Evolutionary conservation across 768 basidiomycete genomes (phyloP), one percentile per base, ranked within the genome.

Genomic region (Lenzites betulinus): DNA sequence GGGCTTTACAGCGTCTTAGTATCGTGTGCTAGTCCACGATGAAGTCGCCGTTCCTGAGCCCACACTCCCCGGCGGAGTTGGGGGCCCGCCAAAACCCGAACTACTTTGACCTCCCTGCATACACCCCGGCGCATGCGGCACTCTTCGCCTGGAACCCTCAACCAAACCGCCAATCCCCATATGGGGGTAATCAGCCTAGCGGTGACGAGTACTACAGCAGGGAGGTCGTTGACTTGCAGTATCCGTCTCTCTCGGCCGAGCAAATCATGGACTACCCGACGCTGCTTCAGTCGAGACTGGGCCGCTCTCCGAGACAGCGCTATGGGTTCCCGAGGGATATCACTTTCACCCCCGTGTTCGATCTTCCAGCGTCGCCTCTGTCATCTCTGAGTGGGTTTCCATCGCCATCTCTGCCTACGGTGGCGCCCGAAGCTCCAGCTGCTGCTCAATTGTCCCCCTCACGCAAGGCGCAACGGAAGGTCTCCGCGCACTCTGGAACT

Each of bases 271-370:
- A 62, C 36, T 51, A 41, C 20, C n/a, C 49, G 13, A 51, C 50
- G 8, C 20, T 35, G 23, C 48, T 54, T 22, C 60, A 47, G 35
- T 56, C 60, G 2, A 49, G 50, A 15, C 36, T 47, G 20, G 54
- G 30, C 18, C 62, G 54, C n/a, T 67, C 66, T 13, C 66, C 66
- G n/a, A 57, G 66, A 8, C 62, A 61, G 33, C 64, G 66, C 39
- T 25, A 62, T 18, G 64, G 42, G 5, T 67, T 65, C 38, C 30
- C 60, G 20, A 47, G 59, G 11, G 60, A 51, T 26, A 52, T 33
- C 18, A 28, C 56, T 2, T 48, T 44, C 26, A 59, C 59, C 7
- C 59, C 62, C 3, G 53, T 51, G 1, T 44, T 61, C 23, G 38
- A 56, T 20, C 47, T 59, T 1, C 13, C 51, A 1, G 51, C 44